Percentiles rank a stretch among this genome's conserved stretches.
Conservation (phyloP, 768 basidiomycete genomes). For the Mycena rebaudengoi region DNA sequence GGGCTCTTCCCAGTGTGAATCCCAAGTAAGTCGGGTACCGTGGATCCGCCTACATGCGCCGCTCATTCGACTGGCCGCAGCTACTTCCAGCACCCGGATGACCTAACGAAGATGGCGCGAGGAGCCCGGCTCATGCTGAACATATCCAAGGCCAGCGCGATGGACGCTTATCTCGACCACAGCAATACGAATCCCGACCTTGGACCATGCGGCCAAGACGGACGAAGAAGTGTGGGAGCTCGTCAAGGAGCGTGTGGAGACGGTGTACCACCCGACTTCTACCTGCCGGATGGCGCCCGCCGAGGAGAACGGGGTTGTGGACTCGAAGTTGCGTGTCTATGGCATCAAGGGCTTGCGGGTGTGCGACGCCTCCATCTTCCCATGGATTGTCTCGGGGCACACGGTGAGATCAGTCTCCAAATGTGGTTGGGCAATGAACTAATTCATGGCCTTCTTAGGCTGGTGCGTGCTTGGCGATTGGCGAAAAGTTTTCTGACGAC, state of each 20-base stretch:
- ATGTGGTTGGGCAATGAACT: not conserved
- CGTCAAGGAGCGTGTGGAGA: constrained; percentile 52
- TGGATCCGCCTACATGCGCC: not conserved
- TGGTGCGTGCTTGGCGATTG: constrained; percentile 42
- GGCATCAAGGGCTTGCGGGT: constrained; percentile 53
- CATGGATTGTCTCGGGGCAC: constrained; percentile 56
- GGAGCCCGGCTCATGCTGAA: constrained; percentile 49
- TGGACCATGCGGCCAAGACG: constrained; percentile 49
- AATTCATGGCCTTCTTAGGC: constrained; percentile 30
- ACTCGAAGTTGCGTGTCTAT: constrained; percentile 32
- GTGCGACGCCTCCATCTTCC: constrained; percentile 59
- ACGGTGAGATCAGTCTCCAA: constrained; percentile 43
- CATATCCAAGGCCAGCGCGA: constrained; percentile 49
- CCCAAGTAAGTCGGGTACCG: constrained; percentile 45
- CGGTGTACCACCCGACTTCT: constrained; percentile 57
- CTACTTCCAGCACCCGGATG: constrained; percentile 51
- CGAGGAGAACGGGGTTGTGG: constrained; percentile 43
- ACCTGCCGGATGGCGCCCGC: constrained; percentile 57
- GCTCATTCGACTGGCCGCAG: constrained; percentile 30
- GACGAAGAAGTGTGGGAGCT: constrained; percentile 53
- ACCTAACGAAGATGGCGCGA: constrained; percentile 52
- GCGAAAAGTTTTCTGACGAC: constrained; percentile 45
- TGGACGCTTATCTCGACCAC: constrained; percentile 48
- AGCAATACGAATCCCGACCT: constrained; percentile 42
- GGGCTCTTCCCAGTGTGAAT: constrained; percentile 52